Evolutionary conservation across 805 yeast species (phyloP), one percentile per base, ranked within the genome.

Genomic region (Vanderwaltozyma polyspora): DNA sequence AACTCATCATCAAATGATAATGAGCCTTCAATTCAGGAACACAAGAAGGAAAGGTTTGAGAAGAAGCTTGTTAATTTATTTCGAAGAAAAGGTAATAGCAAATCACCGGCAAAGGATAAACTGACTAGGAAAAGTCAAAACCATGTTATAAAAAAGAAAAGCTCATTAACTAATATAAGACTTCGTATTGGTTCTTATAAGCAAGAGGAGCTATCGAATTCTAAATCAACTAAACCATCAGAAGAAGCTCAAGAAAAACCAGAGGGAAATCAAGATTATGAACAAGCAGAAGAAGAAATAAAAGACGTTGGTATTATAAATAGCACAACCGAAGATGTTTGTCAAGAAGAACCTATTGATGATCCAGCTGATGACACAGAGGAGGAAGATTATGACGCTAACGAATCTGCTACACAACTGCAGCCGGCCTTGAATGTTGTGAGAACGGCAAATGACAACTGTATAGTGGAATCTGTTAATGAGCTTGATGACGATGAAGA

Each of bases 41-140:
- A 28, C 7, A 40, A 27, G 23, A 36, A 35, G 22, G 46, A 41
- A 28, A 43, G 33, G 17, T 39, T 46, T 19, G 55, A 48, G 25
- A 42, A 45, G 33, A 51, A 46, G 26, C 39, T 51, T 27, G 50
- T 43, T 3, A 50, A 37, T 25, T 35, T 46, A 14, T 45, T 43
- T 30, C 39, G 37, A 28, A 36, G 43, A 13, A 44, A 43, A 28
- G 18, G 25, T 32, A 30, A 26, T 31, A 25, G n/a, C 10, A 29
- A 28, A 26, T 16, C 22, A 6, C n/a, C n/a, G n/a, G 5, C 29
- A 14, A 29, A 14, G 9, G 22, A 31, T 5, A 10, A 29, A 6
- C 10, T n/a, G n/a, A n/a, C n/a, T n/a, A 25, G n/a, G 13, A 25
- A 9, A 9, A 13, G 11, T 28, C 22, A 28, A 10, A 17, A 16